Percentiles rank a stretch among this genome's conserved stretches.
phyloP scores from a whole-genome alignment of 2,329 filamentous ascomycete species.

The Colletotrichum noveboracense region DNA sequence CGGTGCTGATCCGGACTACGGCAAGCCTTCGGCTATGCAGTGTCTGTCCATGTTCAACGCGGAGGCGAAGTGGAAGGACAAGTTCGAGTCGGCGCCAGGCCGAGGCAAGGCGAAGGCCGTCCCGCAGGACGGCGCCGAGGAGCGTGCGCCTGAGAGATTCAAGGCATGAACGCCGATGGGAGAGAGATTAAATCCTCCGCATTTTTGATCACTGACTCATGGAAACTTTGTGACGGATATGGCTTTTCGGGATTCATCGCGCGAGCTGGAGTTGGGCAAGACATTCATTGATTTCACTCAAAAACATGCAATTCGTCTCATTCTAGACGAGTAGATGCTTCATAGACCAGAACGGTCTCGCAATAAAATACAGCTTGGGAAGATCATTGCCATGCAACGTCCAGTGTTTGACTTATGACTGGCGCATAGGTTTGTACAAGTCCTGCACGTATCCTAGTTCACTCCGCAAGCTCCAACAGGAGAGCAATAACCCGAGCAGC shows the following conservation, averaged over 20 bases:
- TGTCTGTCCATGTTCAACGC: slow-evolving; percentile 59
- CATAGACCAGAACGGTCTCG: not conserved
- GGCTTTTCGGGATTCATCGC: not conserved
- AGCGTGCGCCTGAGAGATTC: slow-evolving; percentile 12
- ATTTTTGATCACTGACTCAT: not conserved
- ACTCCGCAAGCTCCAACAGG: not conserved
- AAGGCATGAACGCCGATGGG: not conserved
- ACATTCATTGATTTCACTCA: not conserved
- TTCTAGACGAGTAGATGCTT: not conserved
- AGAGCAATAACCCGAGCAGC: not conserved
- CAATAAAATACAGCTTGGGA: not conserved
- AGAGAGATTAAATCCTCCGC: not conserved
- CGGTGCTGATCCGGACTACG: slow-evolving; percentile 59
- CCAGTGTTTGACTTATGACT: not conserved
- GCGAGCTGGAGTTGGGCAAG: not conserved
- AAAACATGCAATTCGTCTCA: not conserved
- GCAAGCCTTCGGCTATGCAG: slow-evolving; percentile 52
- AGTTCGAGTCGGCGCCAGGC: slow-evolving; percentile 54
- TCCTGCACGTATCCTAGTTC: not conserved
- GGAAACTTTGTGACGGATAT: not conserved
- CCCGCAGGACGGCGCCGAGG: slow-evolving; percentile 2
- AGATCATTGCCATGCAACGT: not conserved
- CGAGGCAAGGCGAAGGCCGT: slow-evolving; percentile 44
- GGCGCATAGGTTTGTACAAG: not conserved
- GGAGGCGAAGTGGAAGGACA: slow-evolving; percentile 53